Base-by-base conservation (phyloP, 805 yeast genomes). In the Candida ficus region DNA sequence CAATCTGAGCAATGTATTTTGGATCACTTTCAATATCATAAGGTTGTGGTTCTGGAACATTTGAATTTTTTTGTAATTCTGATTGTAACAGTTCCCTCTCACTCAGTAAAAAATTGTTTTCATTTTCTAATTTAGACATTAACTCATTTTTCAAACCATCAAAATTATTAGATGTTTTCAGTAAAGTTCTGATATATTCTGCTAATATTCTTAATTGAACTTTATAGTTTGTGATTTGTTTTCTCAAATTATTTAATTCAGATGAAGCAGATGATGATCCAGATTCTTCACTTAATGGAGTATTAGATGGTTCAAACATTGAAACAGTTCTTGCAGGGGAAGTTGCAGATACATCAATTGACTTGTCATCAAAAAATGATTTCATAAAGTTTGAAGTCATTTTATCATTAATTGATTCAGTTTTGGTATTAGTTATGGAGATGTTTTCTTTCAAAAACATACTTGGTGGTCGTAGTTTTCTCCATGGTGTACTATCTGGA, bases 141-240 rank as follows among this genome's bases (percentile, higher is more conserved):
- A 57, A 39, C n/a, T 48, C 54, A 13, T 45, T 46, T 25, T 51
- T 50, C 26, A 55, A 31, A 17, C 40, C 56, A 10, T 50, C 49
- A 13, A 46, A 41, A 22, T 45, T 43, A 5, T 56, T 54, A 7
- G 56, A 41, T 7, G 41, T 34, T 8, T 45, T 43, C 4, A 55
- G 30, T 11, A 56, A 29, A 18, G 47, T 44, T 37, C 56, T 35
- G 4, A 56, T 53, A 14, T 53, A 35, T 33, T 66, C 70, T 23
- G 61, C 55, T 9, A 66, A 41, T 0, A 67, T 52, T 19, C 57
- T 48, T 4, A 61, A 55, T 38, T 59, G 66, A 18, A 62, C 57
- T 43, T 66, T 70, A 28, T 70, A 62, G 11, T 62, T 60, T 10
- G 71, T 71, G 12, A 75, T 46, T 37, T 72, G 70, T 35, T 57